phyloP scores from a whole-genome alignment of 441 rosid genomes.

The Gossypium schwendimanii region DNA sequence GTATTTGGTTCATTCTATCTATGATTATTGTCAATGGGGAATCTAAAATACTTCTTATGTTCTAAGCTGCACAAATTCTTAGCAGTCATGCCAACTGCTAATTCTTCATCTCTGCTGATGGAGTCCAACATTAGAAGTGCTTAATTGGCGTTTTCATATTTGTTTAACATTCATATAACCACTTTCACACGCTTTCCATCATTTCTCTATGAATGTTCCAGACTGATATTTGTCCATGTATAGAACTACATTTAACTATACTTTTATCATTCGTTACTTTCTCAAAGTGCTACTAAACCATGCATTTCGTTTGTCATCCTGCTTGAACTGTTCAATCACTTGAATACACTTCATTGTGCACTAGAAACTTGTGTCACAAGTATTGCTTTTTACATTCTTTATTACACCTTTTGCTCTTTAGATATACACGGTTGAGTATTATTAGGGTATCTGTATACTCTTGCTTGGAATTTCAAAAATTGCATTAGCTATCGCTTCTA shows the following conservation, averaged over 20 bases:
- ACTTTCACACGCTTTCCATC: neutral
- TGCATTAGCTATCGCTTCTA: neutral
- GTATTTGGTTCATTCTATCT: neutral
- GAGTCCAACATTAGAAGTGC: neutral
- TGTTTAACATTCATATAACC: neutral
- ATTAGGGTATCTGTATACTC: neutral
- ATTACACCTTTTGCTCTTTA: neutral
- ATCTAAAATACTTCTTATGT: neutral
- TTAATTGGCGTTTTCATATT: neutral
- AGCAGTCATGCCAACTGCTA: neutral
- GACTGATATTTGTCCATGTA: neutral
- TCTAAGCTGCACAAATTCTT: neutral
- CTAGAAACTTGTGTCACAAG: neutral
- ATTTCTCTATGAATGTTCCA: neutral
- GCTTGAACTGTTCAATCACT: constrained; percentile 1
- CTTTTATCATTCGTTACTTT: neutral
- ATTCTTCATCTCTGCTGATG: neutral
- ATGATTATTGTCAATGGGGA: neutral
- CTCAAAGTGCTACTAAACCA: neutral
- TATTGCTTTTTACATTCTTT: neutral
- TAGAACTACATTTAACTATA: neutral
- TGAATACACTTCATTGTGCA: neutral
- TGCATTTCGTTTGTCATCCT: neutral
- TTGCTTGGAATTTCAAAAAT: neutral
- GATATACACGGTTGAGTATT: neutral